These are phyloP conservation scores for Biscogniauxia mediterranea DNA, from an alignment of 2,329 filamentous ascomycete species.

Conservation along the genomic window DNA sequence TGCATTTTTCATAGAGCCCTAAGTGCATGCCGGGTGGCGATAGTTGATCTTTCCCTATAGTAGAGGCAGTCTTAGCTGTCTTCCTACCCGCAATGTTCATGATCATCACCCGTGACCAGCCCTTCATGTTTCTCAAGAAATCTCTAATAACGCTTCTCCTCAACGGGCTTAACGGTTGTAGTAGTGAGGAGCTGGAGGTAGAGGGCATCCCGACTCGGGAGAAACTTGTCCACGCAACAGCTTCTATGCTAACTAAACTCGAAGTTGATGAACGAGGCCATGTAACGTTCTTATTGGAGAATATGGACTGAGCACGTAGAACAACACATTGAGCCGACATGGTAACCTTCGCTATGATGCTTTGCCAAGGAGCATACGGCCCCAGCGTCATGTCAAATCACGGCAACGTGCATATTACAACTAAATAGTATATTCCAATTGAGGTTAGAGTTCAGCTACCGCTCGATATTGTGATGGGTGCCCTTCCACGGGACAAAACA, in stretches of 20 bases:
- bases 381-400: no score
- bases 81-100: conserved; percentile 13
- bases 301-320: not conserved
- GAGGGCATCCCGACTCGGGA: conserved; percentile 8
- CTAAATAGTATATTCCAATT: no score
- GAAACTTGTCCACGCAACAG: conserved; percentile 12
- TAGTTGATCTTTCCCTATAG: conserved; percentile 18
- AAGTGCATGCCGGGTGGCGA: conserved; percentile 17
- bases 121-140: conserved; percentile 18
- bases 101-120: conserved; percentile 10
- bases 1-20: conserved; percentile 17
- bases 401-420: no score
- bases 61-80: conserved; percentile 10
- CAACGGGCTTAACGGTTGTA: conserved; percentile 13
- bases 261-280: not conserved
- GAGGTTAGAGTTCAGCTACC: no score
- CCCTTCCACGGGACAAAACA: no score
- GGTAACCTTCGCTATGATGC: not conserved
- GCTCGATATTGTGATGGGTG: no score
- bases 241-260: conserved; percentile 9
- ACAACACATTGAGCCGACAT: no score
- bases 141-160: conserved; percentile 14
- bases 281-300: not conserved
- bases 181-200: conserved; percentile 13
- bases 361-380: not conserved